phyloP scores from a whole-genome alignment of 2,329 filamentous ascomycete species.

The Sarocladium strictum region DNA sequence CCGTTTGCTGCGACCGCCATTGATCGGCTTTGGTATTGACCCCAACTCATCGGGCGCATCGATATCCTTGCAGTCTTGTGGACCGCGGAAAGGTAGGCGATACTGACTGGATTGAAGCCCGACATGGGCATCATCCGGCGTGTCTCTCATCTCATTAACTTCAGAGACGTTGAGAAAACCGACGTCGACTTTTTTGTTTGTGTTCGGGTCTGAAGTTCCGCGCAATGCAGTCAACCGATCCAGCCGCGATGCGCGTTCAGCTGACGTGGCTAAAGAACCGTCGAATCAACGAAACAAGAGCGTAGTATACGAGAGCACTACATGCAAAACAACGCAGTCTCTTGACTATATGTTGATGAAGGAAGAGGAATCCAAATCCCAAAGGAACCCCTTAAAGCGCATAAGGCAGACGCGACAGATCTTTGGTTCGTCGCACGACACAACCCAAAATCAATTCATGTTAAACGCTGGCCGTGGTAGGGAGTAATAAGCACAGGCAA shows the following conservation, averaged over 20 bases:
- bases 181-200: background rate
- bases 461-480: background rate
- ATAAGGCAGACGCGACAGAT: background rate
- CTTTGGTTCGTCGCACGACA: background rate
- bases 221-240: background rate
- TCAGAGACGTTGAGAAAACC: background rate
- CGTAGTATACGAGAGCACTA: background rate
- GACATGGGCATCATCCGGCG: background rate
- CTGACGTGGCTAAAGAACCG: background rate
- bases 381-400: background rate
- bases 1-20: constrained; percentile 5
- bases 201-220: background rate
- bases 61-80: background rate
- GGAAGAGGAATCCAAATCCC: background rate
- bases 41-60: background rate
- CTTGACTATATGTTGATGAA: background rate
- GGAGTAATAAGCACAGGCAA: background rate
- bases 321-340: background rate
- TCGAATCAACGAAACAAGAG: background rate
- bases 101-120: background rate
- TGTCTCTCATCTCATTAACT: constrained; percentile 12
- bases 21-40: background rate
- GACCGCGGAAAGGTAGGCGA: background rate
- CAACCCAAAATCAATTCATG: background rate
- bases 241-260: background rate